Percentiles rank a stretch among this genome's conserved stretches.
phyloP scores from a whole-genome alignment of 2,329 filamentous ascomycete species.

The Rutstroemia sydowiana region DNA sequence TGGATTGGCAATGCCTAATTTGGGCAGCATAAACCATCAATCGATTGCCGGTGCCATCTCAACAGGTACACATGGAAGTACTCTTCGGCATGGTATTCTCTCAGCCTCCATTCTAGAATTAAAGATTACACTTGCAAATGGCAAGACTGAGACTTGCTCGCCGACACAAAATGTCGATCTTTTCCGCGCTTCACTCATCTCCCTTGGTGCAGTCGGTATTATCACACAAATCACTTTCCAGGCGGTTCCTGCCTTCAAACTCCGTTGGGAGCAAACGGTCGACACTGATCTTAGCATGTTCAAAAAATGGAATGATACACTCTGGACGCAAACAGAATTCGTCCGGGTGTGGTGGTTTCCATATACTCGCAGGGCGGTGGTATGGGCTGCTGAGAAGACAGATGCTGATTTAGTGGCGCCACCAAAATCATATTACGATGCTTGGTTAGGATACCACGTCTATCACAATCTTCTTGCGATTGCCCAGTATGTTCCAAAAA shows the following conservation, averaged over 20 bases:
- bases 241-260: constrained; percentile 72
- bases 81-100: constrained; percentile 73
- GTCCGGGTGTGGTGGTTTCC: constrained; percentile 97
- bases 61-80: constrained; percentile 90
- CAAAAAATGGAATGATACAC: constrained; percentile 58
- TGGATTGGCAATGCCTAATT: constrained; percentile 80
- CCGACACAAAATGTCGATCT: constrained; percentile 63
- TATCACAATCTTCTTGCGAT: constrained; percentile 88
- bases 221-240: constrained; percentile 83
- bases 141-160: constrained; percentile 63
- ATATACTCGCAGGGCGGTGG: constrained; percentile 77
- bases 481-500: constrained; percentile 66
- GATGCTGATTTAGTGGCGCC: constrained; percentile 51
- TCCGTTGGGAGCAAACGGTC: constrained; percentile 79
- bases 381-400: constrained; percentile 83
- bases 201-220: constrained; percentile 83
- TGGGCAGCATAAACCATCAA: constrained; percentile 93
- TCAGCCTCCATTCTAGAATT: constrained; percentile 70
- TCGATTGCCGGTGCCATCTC: constrained; percentile 87
- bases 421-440: constrained; percentile 68
- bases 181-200: constrained; percentile 81
- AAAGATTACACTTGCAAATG: constrained; percentile 75
- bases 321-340: constrained; percentile 84
- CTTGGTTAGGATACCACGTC: constrained; percentile 72
- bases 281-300: constrained; percentile 63